Base-by-base conservation (phyloP, 495 filamentous ascomycete genomes). In the Xylaria scruposa region DNA sequence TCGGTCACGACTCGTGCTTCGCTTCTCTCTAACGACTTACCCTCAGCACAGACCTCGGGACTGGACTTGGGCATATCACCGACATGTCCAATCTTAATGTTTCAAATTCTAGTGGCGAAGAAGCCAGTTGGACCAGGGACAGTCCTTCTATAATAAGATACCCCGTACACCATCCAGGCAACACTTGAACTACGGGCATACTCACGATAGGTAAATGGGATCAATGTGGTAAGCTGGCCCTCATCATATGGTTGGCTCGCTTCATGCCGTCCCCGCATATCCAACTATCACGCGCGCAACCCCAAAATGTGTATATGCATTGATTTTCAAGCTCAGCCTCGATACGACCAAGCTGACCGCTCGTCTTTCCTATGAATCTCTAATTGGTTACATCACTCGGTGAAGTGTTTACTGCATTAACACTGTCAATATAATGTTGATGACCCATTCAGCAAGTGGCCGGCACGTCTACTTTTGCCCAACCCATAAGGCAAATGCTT, bases 1-100 rank as follows among this genome's bases (percentile, higher is more conserved):
- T 70, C 68, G 68, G 68, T 62, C 46, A 70, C 68, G 68, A 46
- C 29, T 62, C 33, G 21, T 3, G 46, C 68, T 70, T 70, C 68
- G 19, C 4, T 49, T 44, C 42, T 13, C 9, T 12, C 5, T 33
- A 31, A 40, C 13, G 15, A 40, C n/a, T 61, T 31, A 49, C 42
- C 21, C 31, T n/a, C 40, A 44, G 56, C n/a, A 46, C 13, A 51
- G 44, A 46, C 56, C 31, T 31, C 51, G 21, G 58, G 46, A 44
- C 67, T 62, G 67, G 56, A 46, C 38, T 54, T 21, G 40, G 42
- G 31, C 31, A 54, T 53, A 46, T 46, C 26, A 46, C 29, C 26
- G 29, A n/a, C 29, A 13, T 40, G 10, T 69, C 42, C 21, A 47
- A 59, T 46, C n/a, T 12, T 26, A 24, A 26, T 59, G 56, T 40